phyloP scores from a whole-genome alignment of 2,329 filamentous ascomycete genomes.

The Hirsutella minnesotensis region DNA sequence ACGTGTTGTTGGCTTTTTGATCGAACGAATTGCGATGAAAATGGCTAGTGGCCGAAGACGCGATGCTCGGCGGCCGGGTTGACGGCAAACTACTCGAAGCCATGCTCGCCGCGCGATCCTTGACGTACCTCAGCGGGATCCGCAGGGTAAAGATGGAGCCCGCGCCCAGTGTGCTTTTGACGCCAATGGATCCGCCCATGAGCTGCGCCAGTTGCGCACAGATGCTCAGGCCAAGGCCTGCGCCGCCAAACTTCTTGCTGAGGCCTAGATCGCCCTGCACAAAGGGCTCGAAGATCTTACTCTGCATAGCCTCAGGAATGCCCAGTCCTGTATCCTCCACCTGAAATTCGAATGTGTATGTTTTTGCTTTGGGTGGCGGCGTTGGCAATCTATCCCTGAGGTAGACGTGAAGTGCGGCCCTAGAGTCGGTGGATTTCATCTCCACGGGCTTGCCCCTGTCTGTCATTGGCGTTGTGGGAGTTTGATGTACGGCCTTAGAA shows the following conservation, averaged over 20 bases:
- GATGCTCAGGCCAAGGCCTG: conserved; percentile 78
- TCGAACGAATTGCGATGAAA: conserved; percentile 17
- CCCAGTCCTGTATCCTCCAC: conserved; percentile 82
- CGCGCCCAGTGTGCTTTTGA: conserved; percentile 59
- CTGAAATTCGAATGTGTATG: conserved; percentile 75
- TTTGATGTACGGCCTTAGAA: conserved; percentile 24
- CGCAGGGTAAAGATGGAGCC: conserved; percentile 75
- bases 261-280: conserved; percentile 84
- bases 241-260: conserved; percentile 83
- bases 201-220: conserved; percentile 74
- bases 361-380: conserved; percentile 46
- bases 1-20: conserved; percentile 7
- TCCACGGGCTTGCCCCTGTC: conserved; percentile 39
- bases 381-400: conserved; percentile 45
- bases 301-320: conserved; percentile 65
- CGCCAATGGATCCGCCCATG: conserved; percentile 67
- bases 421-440: conserved; percentile 52
- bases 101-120: conserved; percentile 43
- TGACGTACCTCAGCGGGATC: conserved; percentile 68
- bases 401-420: conserved; percentile 32
- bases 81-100: conserved; percentile 42
- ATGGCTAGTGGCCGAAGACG: conserved; percentile 25
- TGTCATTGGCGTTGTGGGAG: conserved; percentile 16
- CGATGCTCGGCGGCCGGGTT: conserved; percentile 31
- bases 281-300: conserved; percentile 86